phyloP scores from a whole-genome alignment of 805 yeast species.

The Candida orba region DNA sequence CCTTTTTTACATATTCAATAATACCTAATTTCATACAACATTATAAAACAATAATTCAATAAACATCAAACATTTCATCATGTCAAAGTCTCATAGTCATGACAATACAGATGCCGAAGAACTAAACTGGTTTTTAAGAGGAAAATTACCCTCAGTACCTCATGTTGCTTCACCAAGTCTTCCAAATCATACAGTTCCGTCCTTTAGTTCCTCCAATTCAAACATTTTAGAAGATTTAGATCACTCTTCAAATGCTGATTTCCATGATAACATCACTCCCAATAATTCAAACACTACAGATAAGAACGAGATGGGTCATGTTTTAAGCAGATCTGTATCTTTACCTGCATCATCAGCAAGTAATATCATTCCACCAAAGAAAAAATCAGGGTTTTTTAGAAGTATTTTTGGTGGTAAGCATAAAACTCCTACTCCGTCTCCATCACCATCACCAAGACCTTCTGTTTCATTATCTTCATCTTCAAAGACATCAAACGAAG shows the following conservation, averaged over 20 bases:
- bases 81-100: no score
- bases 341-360: constrained; percentile 17
- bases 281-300: neutral
- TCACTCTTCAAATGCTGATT: neutral
- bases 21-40: no score
- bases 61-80: no score
- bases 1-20: no score
- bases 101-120: constrained; percentile 20
- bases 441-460: constrained; percentile 2
- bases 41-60: no score
- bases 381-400: constrained; percentile 30
- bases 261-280: constrained; percentile 3
- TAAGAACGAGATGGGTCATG: constrained; percentile 8
- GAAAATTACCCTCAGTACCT: constrained; percentile 12
- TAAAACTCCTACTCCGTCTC: constrained; percentile 7
- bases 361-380: constrained; percentile 10
- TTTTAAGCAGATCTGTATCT: constrained; percentile 25
- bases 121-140: constrained; percentile 46
- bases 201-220: no score
- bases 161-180: neutral
- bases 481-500: neutral
- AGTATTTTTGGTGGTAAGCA: constrained; percentile 26
- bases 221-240: neutral
- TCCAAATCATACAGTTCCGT: neutral
- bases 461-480: constrained; percentile 10